Base-by-base conservation (phyloP, 345 rosid genomes). In the Gynandropsis gynandra region DNA sequence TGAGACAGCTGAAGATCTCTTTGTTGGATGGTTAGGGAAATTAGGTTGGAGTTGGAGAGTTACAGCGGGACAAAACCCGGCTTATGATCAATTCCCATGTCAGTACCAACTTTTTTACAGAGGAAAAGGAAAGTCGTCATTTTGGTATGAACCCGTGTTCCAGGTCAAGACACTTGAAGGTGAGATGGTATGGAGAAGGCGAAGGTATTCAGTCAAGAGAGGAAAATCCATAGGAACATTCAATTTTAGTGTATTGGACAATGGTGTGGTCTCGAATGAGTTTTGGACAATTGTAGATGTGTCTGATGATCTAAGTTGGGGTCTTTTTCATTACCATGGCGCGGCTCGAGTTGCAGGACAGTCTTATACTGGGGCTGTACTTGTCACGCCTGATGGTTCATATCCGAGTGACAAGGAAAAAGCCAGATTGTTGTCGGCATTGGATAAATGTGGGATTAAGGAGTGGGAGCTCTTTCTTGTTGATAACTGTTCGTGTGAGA, bases 11-110 rank as follows among this genome's bases (percentile, higher is more conserved):
- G 95, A 90, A 63, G 96, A 87, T 70, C 73, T 90, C 57, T 87
- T 90, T 45, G 89, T 90, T 50, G 96, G 96, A 8, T 90, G 96
- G 92, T 65, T 87, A 56, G 92, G 93, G 42, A 65, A 47, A 24
- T 54, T 87, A 45, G 87, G 76, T 21, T 87, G 96, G 89, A 90
- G 98, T 54, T 90, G 98, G 96, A 82, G 95, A 39, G 98, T 90
- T 0, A 76, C 69, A 27, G 89, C 98, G 1, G 98, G 96, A 32
- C 96, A 90, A 47, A 90, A 90, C 69, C 98, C 98, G 0, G 96
- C 95, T 45, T 90, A 90, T 29, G 96, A 90, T 62, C 95, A 90
- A 50, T 90, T 90, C 61, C 96, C 98, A 0, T 90, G 95, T 71
- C 96, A 90, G 64, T 87, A 76, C 64, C 98, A 87, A 68, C 74